These are phyloP conservation scores for Eucalyptus sp. DNA, from an alignment of 345 rosid species.

Conservation along the genomic window DNA sequence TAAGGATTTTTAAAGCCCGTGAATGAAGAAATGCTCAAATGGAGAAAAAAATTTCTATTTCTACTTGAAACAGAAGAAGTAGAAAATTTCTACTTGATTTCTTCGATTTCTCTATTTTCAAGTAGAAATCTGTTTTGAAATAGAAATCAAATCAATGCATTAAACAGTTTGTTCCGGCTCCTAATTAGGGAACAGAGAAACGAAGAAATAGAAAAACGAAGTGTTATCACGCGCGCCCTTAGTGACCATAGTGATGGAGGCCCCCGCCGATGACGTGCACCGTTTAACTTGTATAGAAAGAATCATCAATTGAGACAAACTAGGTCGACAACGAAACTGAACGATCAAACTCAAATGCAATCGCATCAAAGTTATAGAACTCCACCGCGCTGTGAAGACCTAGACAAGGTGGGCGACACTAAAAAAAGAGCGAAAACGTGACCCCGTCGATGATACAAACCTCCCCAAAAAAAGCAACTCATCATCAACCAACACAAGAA, in stretches of 20 bases:
- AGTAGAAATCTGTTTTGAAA: too few species aligned
- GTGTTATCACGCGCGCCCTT: too few species aligned
- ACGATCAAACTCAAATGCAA: not conserved
- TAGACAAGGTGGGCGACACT: not conserved
- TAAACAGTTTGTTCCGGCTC: too few species aligned
- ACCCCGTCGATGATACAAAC: not conserved
- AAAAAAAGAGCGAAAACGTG: not conserved
- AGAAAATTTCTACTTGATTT: too few species aligned
- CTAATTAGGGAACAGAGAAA: too few species aligned
- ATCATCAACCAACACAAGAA: not conserved
- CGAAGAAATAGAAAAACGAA: too few species aligned
- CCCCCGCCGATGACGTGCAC: accelerated
- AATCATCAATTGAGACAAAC: not conserved
- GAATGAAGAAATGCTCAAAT: too few species aligned
- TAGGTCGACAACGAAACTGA: not conserved
- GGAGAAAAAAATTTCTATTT: too few species aligned
- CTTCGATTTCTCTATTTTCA: too few species aligned
- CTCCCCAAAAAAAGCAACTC: not conserved
- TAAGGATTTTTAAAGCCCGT: too few species aligned
- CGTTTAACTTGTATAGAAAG: not conserved
- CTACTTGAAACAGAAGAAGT: too few species aligned
- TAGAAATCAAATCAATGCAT: too few species aligned
- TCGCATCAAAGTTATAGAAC: not conserved
- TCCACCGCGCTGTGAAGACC: not conserved
- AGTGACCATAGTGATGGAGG: not conserved